phyloP scores from a whole-genome alignment of 345 rosid genomes.

The Populus alba region DNA sequence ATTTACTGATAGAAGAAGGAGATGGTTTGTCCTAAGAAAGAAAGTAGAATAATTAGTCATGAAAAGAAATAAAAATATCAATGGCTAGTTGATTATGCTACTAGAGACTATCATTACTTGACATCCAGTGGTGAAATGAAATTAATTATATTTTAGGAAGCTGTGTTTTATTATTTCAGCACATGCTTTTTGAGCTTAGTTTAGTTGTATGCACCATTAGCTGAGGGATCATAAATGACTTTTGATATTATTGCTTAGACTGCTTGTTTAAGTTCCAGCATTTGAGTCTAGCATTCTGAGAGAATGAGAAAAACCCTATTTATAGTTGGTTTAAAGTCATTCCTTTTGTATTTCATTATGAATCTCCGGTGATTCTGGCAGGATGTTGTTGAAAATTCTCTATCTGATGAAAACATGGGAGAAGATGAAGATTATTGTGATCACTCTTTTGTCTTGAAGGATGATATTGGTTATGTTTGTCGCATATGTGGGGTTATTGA shows the following conservation, averaged over 20 bases:
- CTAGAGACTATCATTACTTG: not conserved
- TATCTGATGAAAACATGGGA: conserved; percentile 37
- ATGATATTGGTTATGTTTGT: conserved; percentile 93
- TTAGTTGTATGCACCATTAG: not conserved
- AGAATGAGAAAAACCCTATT: not conserved
- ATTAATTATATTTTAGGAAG: not conserved
- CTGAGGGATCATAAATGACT: not conserved
- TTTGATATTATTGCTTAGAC: not conserved
- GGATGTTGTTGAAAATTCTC: conserved; percentile 49
- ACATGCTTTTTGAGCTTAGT: not conserved
- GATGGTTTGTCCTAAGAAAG: not conserved
- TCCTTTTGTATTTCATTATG: conserved; percentile 6
- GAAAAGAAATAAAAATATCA: not conserved
- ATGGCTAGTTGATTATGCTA: not conserved
- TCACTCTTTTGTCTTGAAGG: conserved; percentile 75
- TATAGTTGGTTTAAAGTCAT: not conserved
- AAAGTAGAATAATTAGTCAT: not conserved
- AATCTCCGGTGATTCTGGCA: conserved; percentile 27
- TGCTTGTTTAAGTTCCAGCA: not conserved
- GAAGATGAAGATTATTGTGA: conserved; percentile 66
- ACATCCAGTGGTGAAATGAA: not conserved
- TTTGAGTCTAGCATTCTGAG: not conserved
- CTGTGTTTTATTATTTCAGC: not conserved
- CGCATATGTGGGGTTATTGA: conserved; percentile 76
- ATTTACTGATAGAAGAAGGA: not conserved